Percentiles rank a stretch among this genome's conserved stretches.
Conservation (phyloP, 208 protist genomes). For the Trypanosoma lewisi region DNA sequence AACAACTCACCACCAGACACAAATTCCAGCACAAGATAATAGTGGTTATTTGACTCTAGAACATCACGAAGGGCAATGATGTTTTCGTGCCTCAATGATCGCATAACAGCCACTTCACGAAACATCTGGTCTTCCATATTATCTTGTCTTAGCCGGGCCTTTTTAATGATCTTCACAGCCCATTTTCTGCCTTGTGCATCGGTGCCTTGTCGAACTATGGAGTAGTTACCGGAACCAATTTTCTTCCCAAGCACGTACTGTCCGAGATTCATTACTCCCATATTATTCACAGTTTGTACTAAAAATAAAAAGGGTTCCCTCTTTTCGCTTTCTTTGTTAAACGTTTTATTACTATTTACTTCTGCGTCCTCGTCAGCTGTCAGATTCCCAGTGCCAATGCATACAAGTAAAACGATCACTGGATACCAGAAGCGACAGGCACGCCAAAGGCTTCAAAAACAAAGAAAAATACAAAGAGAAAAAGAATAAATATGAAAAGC, state of each 20-base stretch:
- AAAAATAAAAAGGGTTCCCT: too few relatives aligned
- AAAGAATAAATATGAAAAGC: too few relatives aligned
- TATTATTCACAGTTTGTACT: too few relatives aligned
- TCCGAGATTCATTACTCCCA: too few relatives aligned
- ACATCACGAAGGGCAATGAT: conserved; percentile 45
- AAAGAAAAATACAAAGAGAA: too few relatives aligned
- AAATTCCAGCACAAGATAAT: conserved; percentile 81
- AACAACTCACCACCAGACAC: conserved; percentile 61
- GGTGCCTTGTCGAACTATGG: conserved; percentile 38
- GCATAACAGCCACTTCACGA: conserved; percentile 53
- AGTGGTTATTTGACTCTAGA: conserved; percentile 66
- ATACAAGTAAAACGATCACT: too few relatives aligned
- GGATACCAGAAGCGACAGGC: too few relatives aligned
- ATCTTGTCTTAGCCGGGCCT: conserved; percentile 25
- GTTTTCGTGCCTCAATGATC: conserved; percentile 36
- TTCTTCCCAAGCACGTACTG: conserved; percentile 43
- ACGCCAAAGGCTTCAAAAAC: too few relatives aligned
- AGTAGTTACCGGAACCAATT: conserved; percentile 43
- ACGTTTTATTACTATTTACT: too few relatives aligned
- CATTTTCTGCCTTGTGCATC: conserved; percentile 35
- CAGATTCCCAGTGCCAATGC: too few relatives aligned
- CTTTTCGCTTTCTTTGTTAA: too few relatives aligned
- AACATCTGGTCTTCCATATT: conserved; percentile 49
- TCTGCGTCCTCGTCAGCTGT: too few relatives aligned
- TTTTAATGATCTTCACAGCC: conserved; percentile 45